phyloP scores from a whole-genome alignment of 2,329 filamentous ascomycete species.

The Colletotrichum trifolii region DNA sequence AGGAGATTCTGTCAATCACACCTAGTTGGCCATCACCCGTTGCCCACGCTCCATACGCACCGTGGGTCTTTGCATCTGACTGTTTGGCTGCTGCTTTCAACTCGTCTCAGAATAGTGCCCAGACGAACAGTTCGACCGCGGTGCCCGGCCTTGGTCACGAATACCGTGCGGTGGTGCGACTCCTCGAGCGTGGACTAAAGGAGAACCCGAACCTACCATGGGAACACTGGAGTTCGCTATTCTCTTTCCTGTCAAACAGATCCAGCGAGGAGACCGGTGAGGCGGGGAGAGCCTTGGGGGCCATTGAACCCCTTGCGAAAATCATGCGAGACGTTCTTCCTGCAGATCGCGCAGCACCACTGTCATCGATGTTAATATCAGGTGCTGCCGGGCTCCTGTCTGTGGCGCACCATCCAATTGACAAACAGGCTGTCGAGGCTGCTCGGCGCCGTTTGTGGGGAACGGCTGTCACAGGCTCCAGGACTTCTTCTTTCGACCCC shows the following conservation, averaged over 20 bases:
- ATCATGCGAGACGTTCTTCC: conserved; percentile 53
- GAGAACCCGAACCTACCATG: conserved; percentile 60
- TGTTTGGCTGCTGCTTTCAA: conserved; percentile 39
- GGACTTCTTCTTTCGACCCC: conserved; percentile 64
- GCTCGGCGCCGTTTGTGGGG: conserved; percentile 76
- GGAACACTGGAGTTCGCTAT: conserved; percentile 63
- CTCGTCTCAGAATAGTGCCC: conserved; percentile 51
- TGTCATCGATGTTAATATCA: conserved; percentile 45
- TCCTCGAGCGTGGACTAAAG: conserved; percentile 72
- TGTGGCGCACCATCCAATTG: conserved; percentile 65
- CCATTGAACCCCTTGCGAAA: conserved; percentile 78
- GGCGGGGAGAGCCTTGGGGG: conserved; percentile 70
- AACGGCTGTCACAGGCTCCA: conserved; percentile 53
- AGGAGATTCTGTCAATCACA: conserved; percentile 62
- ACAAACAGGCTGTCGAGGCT: conserved; percentile 72
- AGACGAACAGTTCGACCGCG: conserved; percentile 51
- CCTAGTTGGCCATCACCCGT: conserved; percentile 51
- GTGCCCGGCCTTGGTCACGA: conserved; percentile 70
- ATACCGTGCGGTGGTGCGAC: conserved; percentile 75
- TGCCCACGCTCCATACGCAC: conserved; percentile 56
- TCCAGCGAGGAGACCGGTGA: conserved; percentile 74
- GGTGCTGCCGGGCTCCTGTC: conserved; percentile 57
- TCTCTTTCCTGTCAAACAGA: conserved; percentile 65
- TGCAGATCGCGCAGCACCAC: conserved; percentile 35
- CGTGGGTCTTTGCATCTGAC: conserved; percentile 63